These are phyloP conservation scores for Anisodus tanguticus DNA, from an alignment of 257 asterid genomes.

Conservation along the genomic window DNA sequence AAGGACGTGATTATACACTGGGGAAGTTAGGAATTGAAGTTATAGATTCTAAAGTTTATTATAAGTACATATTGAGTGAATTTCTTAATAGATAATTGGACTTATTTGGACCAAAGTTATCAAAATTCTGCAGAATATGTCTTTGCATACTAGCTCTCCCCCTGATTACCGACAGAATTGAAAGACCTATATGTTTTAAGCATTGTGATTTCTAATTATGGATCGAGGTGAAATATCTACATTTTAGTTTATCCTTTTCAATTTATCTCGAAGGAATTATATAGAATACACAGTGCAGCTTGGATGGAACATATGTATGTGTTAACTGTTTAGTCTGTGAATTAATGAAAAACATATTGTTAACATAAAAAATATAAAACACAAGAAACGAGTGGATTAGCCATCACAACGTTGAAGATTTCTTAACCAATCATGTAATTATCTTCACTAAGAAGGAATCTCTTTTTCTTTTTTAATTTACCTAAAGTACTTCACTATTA, in stretches of 20 bases:
- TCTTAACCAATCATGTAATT: not conserved
- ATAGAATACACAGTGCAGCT: not conserved
- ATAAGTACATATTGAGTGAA: no score
- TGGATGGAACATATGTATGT: not conserved
- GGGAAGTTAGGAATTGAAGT: not conserved
- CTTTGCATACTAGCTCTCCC: no score
- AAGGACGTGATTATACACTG: not conserved
- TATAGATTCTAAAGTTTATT: no score
- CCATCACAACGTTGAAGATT: not conserved
- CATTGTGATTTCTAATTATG: not conserved
- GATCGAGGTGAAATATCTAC: not conserved
- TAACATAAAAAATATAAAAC: not conserved
- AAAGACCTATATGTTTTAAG: not conserved
- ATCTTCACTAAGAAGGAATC: constrained; percentile 23
- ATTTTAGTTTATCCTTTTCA: not conserved
- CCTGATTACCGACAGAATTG: no score
- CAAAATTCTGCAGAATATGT: no score
- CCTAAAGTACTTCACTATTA: constrained; percentile 1
- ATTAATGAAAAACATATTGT: not conserved
- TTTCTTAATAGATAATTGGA: no score
- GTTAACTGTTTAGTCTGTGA: not conserved
- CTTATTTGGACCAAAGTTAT: no score
- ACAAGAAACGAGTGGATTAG: not conserved
- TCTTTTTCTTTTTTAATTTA: not conserved
- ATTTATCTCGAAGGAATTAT: not conserved